Base-by-base conservation (phyloP, 371 early-diverging fungal genomes). In the Mortierella sp. region DNA sequence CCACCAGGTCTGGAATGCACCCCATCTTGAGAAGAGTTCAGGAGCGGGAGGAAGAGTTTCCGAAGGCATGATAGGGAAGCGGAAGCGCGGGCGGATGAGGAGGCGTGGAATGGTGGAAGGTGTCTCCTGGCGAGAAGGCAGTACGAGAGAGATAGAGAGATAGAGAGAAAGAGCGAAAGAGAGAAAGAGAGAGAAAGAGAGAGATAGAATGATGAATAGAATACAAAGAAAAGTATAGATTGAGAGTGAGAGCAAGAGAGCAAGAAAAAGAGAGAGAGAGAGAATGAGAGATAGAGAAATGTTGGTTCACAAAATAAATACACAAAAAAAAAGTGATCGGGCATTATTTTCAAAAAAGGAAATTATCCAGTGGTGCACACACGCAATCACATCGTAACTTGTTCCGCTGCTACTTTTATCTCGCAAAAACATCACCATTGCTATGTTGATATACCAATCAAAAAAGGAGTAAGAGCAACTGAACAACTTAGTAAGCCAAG, bases 1-100 rank as follows among this genome's bases (percentile, higher is more conserved):
- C 70, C 71, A 78, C 83, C 83, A 83, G 29, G 81, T 80, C 55
- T 80, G 75, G 65, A 75, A 61, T 37, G 81, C 81, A n/a, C 68
- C 75, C 81, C 81, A 80, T 9, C 72, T 63, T 22, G 81, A 80
- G 54, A 75, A 75, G 62, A 80, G 66, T 35, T 75, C 75, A 8
- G 81, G 81, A 22, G 81, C 70, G 0, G 75, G 74, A 13, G 81
- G 81, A 2, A 80, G 75, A 2, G 64, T 64, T 2, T 70, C 71
- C 23, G 70, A 51, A 35, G 81, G 75, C 81, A 80, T 80, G 62
- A 80, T 80, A 47, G 75, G 81, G 65, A 80, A 70, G 57, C 81
- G 70, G 53, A 80, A 80, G 68, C 67, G 75, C 2, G 81, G 81
- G 26, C 81, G 70, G 49, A 75, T 31, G 42, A 74, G 51, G 9